Conservation (phyloP, 768 basidiomycete species). For the Solioccasus polychromus region DNA sequence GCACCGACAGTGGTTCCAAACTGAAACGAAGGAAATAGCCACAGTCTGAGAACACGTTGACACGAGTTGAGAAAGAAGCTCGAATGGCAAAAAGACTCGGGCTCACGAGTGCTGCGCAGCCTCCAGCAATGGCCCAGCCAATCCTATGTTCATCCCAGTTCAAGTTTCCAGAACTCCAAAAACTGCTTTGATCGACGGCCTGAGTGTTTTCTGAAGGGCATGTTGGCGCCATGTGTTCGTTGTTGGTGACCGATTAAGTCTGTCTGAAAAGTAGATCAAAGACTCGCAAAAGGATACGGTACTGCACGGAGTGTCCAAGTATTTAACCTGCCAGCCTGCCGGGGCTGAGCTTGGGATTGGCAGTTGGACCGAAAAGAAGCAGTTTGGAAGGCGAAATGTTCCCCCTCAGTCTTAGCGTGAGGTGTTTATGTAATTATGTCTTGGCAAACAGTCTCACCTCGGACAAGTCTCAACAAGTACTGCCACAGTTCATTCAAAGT, state of each 20-base stretch:
- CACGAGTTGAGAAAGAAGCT: not conserved
- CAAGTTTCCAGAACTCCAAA: slow-evolving; percentile 53
- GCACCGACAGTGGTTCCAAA: slow-evolving; percentile 64
- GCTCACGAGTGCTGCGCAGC: slow-evolving; percentile 54
- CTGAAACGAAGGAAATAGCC: slow-evolving; percentile 53
- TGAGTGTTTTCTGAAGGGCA: slow-evolving; percentile 54
- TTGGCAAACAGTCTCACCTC: too few relatives aligned
- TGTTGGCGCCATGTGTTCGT: slow-evolving; percentile 17
- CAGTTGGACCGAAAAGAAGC: not conserved
- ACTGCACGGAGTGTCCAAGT: slow-evolving; percentile 3
- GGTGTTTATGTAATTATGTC: too few relatives aligned
- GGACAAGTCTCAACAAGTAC: too few relatives aligned
- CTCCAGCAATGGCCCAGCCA: slow-evolving; percentile 73
- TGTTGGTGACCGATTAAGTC: not conserved
- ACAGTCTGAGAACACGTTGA: slow-evolving; percentile 44
- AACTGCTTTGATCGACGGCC: slow-evolving; percentile 54
- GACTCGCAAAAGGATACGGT: slow-evolving; percentile 7
- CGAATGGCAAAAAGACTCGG: not conserved
- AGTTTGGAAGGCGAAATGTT: too few relatives aligned
- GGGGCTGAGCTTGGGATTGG: not conserved
- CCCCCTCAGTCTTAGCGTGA: too few relatives aligned
- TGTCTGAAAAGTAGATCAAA: not conserved
- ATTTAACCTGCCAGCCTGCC: slow-evolving; percentile 7
- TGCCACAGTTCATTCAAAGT: too few relatives aligned
- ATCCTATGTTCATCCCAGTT: slow-evolving; percentile 65